Conservation (phyloP, 2,329 filamentous ascomycete species). For the Nannizziopsis arthrosporioides region DNA sequence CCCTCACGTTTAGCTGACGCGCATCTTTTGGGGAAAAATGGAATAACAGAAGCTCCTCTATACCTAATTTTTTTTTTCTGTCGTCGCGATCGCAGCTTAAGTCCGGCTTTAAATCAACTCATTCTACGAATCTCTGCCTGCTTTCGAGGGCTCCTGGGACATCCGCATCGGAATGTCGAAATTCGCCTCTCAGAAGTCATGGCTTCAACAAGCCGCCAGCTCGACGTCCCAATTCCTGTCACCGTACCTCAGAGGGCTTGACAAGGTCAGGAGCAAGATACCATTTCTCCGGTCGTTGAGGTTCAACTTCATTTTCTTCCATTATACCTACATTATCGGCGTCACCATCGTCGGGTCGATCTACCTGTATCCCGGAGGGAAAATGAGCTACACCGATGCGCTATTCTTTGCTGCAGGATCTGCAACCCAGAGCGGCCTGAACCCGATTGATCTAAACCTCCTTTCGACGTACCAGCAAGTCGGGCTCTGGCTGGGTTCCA, state of each 20-base stretch:
- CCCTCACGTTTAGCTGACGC: not conserved
- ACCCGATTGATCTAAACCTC: constrained; percentile 57
- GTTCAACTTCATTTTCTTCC: constrained; percentile 37
- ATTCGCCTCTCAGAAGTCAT: not conserved
- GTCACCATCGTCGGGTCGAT: constrained; percentile 64
- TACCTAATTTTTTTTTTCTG: not conserved
- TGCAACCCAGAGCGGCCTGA: constrained; percentile 85
- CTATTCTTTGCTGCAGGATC: constrained; percentile 78
- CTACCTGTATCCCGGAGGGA: constrained; percentile 55
- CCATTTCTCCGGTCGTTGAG: constrained; percentile 29
- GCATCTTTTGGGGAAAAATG: not conserved
- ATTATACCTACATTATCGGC: constrained; percentile 65
- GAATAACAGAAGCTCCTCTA: not conserved
- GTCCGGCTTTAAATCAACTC: not conserved
- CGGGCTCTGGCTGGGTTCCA: constrained; percentile 57
- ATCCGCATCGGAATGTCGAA: not conserved
- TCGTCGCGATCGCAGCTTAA: not conserved
- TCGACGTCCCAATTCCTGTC: not conserved
- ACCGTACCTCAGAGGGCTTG: not conserved
- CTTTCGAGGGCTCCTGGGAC: not conserved
- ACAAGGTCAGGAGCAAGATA: constrained; percentile 24
- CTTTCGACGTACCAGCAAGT: constrained; percentile 63
- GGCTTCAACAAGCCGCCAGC: not conserved
- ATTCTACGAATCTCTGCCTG: not conserved
- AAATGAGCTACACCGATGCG: constrained; percentile 69